These are phyloP conservation scores for Cynanchum wilfordii DNA, from an alignment of 257 asterid species.

Conservation along the genomic window DNA sequence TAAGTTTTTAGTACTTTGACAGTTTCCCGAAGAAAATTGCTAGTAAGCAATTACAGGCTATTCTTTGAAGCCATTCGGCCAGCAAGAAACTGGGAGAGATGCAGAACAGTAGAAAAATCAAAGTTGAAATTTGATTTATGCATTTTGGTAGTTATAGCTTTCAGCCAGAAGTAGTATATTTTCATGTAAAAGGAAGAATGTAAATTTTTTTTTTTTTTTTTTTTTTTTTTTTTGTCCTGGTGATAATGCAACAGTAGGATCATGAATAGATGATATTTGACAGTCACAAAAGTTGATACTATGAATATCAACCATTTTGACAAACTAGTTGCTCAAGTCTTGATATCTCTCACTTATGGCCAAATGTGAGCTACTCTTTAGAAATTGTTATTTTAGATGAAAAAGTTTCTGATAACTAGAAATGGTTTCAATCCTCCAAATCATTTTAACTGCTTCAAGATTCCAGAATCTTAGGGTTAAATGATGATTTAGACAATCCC, in stretches of 20 bases:
- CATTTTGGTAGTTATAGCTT: neutral
- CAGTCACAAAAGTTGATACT: neutral
- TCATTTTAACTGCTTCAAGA: neutral
- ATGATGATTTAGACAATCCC: neutral
- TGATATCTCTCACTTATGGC: neutral
- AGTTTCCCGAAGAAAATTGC: neutral
- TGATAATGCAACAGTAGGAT: neutral
- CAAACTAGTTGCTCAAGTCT: neutral
- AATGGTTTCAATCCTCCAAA: neutral
- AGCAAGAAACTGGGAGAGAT: neutral
- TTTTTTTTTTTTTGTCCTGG: too few species aligned
- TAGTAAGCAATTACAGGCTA: neutral
- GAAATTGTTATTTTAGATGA: neutral
- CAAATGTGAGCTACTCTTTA: neutral
- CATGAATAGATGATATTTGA: neutral
- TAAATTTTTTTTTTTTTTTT: too few species aligned
- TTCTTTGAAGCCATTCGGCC: neutral
- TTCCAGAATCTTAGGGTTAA: neutral
- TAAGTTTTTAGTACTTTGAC: neutral
- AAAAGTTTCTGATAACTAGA: neutral
- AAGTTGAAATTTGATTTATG: neutral
- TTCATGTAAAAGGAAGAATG: neutral
- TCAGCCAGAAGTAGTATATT: neutral
- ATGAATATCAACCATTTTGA: neutral
- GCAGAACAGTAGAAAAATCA: neutral